Evolutionary conservation across 345 rosid genomes (phyloP), one percentile per base, ranked within the genome.

Genomic region (Lumnitzera racemosa): DNA sequence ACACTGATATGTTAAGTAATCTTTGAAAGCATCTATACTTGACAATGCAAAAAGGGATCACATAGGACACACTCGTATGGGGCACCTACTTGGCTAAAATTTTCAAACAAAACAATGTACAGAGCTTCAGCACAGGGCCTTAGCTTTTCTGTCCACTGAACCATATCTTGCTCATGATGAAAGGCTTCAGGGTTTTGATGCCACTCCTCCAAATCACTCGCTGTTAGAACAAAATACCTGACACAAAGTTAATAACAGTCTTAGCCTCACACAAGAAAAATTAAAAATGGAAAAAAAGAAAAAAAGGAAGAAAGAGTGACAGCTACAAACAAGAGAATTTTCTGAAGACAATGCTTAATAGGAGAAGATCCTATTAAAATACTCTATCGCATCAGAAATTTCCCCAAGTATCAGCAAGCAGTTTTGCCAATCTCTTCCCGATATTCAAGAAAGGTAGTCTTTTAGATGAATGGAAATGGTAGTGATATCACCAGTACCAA

Each of bases 41-140:
- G 4, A 29, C 7, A 65, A 46, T 12, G 15, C 46, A 47, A 62
- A 53, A 47, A 2, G 12, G 27, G 24, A n/a, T 53, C n/a, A 54
- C 36, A 53, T 24, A 65, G 49, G 27, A 27, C 23, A 48, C 31
- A 36, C 20, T 58, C 58, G 70, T 62, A 63, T 62, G 60, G 53
- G 75, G 58, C 67, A 83, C 96, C 70, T 80, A 94, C 99, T 74
- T 94, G 96, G 88, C 86, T 84, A 73, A 86, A 72, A 55, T 90
- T 94, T 81, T 94, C 96, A 80, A 94, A 94, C 80, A 94, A 81
- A 36, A 94, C 95, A 67, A 94, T 94, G 71, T 94, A 94, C 20
- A 94, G 82, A 61, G 97, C 99, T 81, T 94, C 99, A 41, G 99
- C 97, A 72, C 96, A 94, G 61, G 99, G 99, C 74, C 90, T 80